Percentiles rank a stretch among this genome's conserved stretches.
phyloP scores from a whole-genome alignment of 495 filamentous ascomycete species.

The Jackrogersella multiformis region DNA sequence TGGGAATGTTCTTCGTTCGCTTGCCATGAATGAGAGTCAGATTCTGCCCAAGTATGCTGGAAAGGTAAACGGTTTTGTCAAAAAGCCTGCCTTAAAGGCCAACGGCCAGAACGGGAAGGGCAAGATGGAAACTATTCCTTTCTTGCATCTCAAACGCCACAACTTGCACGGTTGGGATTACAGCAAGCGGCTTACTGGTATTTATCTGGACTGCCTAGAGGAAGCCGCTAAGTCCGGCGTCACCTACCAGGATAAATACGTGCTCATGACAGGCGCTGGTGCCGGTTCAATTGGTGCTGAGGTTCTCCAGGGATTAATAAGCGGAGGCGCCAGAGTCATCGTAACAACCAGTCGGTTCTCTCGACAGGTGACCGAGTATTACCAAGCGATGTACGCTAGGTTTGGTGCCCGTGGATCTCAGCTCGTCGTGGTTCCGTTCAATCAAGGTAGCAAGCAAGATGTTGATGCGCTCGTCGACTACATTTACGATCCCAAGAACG shows the following conservation, averaged over 20 bases:
- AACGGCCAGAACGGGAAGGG: constrained; percentile 73
- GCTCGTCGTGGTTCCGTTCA: constrained; percentile 97
- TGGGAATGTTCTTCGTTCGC: constrained; percentile 87
- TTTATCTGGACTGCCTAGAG: constrained; percentile 91
- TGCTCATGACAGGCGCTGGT: constrained; percentile 97
- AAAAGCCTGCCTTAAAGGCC: constrained; percentile 71
- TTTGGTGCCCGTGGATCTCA: constrained; percentile 94
- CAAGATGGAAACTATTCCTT: constrained; percentile 96
- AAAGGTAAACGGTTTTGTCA: constrained; percentile 64
- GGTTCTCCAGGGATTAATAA: constrained; percentile 94
- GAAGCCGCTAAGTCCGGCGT: constrained; percentile 86
- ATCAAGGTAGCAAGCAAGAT: constrained; percentile 98
- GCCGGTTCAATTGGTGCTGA: constrained; percentile 99
- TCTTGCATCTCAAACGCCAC: constrained; percentile 96
- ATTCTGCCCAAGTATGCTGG: constrained; percentile 87
- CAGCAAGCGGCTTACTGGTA: constrained; percentile 93
- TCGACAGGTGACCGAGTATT: constrained; percentile 97
- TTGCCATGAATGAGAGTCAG: constrained; percentile 97
- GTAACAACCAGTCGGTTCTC: constrained; percentile 98
- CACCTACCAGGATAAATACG: constrained; percentile 93
- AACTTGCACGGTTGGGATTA: constrained; percentile 97
- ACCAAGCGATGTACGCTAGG: constrained; percentile 96
- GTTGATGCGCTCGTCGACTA: constrained; percentile 92
- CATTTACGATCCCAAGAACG: constrained; percentile 96
- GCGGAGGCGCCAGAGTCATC: constrained; percentile 93